Conservation (phyloP, 345 rosid species). For the Eutrema japonicum region DNA sequence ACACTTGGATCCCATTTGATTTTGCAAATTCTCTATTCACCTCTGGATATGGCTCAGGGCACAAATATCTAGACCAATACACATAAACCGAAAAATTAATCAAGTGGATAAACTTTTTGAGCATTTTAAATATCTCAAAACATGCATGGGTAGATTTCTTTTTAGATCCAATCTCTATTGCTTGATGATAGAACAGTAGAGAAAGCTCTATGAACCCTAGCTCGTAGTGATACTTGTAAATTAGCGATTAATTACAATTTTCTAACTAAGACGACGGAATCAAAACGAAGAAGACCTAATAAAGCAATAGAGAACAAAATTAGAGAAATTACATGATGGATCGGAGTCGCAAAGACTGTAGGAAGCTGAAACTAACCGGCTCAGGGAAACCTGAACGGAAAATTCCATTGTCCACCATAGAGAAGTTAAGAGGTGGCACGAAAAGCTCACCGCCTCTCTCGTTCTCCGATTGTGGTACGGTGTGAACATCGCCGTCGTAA, state of each 20-base stretch:
- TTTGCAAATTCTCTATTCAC: conserved; percentile 57
- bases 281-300: neutral
- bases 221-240: neutral
- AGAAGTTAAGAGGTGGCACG: conserved; percentile 78
- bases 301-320: neutral
- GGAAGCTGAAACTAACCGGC: conserved; percentile 66
- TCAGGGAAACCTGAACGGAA: conserved; percentile 82
- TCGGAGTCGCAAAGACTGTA: conserved; percentile 63
- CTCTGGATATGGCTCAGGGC: conserved; percentile 73
- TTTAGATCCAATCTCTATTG: neutral
- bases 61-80: conserved; percentile 58
- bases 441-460: conserved; percentile 50
- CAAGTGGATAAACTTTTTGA: neutral
- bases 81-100: no score
- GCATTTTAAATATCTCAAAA: neutral
- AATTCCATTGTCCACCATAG: conserved; percentile 69
- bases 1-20: conserved; percentile 61
- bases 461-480: conserved; percentile 42
- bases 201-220: conserved; percentile 8
- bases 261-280: neutral
- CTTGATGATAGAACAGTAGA: neutral
- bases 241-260: no score
- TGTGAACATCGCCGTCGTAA: conserved; percentile 42
- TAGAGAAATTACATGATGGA: conserved; percentile 59
- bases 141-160: neutral